These are phyloP conservation scores for Madurella mycetomatis DNA, from an alignment of 2,329 filamentous ascomycete genomes.

Conservation along the genomic window DNA sequence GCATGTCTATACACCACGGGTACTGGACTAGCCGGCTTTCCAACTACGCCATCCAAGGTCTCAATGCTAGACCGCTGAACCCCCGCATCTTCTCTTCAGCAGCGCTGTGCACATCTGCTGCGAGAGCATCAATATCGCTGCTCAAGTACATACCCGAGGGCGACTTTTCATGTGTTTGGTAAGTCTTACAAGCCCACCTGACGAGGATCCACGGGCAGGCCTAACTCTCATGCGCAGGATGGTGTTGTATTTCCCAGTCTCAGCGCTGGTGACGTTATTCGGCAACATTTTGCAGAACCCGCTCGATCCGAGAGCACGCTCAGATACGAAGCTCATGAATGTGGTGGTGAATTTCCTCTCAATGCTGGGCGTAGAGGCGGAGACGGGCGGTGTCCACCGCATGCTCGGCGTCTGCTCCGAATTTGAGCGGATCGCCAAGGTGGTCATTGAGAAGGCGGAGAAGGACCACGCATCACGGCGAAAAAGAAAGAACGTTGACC, in stretches of 20 bases:
- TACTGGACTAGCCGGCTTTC: constrained; percentile 96
- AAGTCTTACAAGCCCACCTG: constrained; percentile 34
- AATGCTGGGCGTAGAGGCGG: constrained; percentile 82
- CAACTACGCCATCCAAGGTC: constrained; percentile 89
- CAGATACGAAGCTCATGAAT: constrained; percentile 87
- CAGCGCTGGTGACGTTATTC: constrained; percentile 89
- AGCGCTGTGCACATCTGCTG: constrained; percentile 85
- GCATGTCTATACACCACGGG: constrained; percentile 96
- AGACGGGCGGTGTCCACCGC: constrained; percentile 83
- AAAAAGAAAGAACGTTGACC: constrained; percentile 74
- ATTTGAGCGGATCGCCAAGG: constrained; percentile 88
- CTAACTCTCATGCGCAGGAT: constrained; percentile 53
- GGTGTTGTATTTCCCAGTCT: constrained; percentile 94
- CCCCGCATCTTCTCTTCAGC: constrained; percentile 93
- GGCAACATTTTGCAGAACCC: constrained; percentile 96
- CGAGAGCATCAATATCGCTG: constrained; percentile 85
- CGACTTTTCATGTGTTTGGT: constrained; percentile 94
- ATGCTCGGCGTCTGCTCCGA: constrained; percentile 95
- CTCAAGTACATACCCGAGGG: constrained; percentile 96
- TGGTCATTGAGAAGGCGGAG: constrained; percentile 87
- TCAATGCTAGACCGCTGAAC: constrained; percentile 87
- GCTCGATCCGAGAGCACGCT: constrained; percentile 78
- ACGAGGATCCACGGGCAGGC: background rate
- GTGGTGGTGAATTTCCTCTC: constrained; percentile 89
- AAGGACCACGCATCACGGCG: constrained; percentile 74